A percentile compares a stretch with the other conserved stretches of the same genome.
These are phyloP conservation scores for Lactuca saligna DNA, from an alignment of 129 eudicot genomes.

Conservation along the genomic window DNA sequence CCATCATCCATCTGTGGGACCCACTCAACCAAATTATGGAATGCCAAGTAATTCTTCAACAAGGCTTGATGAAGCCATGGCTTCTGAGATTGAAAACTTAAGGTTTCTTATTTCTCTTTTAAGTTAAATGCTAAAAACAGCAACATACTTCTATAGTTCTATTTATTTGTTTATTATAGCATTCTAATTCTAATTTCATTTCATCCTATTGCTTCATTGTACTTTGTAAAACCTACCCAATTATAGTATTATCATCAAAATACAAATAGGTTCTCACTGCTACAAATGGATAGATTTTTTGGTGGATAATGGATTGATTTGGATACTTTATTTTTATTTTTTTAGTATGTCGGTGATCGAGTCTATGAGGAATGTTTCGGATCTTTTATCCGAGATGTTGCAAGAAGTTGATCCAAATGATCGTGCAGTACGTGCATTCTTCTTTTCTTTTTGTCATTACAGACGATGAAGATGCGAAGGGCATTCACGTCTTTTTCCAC, in stretches of 20 bases:
- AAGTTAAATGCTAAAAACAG: neutral
- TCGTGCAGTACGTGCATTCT: conserved; percentile 45
- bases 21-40: conserved; percentile 66
- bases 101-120: conserved; percentile 40
- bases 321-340: conserved; percentile 5
- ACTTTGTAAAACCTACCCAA: neutral
- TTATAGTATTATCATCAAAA: too few species aligned
- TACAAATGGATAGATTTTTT: neutral
- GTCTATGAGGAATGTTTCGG: conserved; percentile 71
- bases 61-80: conserved; percentile 89
- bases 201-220: neutral
- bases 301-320: neutral
- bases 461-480: neutral
- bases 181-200: neutral
- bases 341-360: conserved; percentile 57
- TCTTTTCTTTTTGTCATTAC: neutral
- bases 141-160: neutral
- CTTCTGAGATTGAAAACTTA: conserved; percentile 62
- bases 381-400: conserved; percentile 78
- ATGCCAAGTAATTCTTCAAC: conserved; percentile 87
- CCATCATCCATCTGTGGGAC: conserved; percentile 48
- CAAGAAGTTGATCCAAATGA: conserved; percentile 82
- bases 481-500: too few species aligned
- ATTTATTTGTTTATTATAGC: too few species aligned
- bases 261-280: neutral